Base-by-base conservation (phyloP, 2,329 filamentous ascomycete species). In the Trichoderma semiorbis region DNA sequence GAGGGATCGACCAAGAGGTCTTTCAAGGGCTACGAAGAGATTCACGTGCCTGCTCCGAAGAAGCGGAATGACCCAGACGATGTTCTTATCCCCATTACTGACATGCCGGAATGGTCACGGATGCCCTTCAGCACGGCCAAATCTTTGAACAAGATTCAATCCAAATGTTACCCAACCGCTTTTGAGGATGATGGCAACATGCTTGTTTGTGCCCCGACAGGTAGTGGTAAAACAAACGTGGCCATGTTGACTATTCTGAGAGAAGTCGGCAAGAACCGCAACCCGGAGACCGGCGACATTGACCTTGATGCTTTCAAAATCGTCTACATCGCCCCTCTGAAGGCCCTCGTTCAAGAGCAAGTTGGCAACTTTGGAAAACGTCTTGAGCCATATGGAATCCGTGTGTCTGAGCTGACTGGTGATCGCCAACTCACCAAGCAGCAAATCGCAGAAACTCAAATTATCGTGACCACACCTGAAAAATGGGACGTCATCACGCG, bases 401-500 rank as follows among this genome's bases (percentile, higher is more conserved):
- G 89, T 72, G 96, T 99, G 12, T 90, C 95, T n/a, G 96, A 99
- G 82, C 85, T 99, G 78, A 99, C 96, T 73, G 96, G 96, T 84
- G 96, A 99, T 84, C 93, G 96, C 68, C 96, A 98, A 83, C 91
- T 99, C 79, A 99, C 95, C 24, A 99, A 99, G 83, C 94, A 97
- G 81, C 96, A 99, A 85, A 98, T 99, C 74, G 90, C 95, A 2
- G 96, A 99, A 78, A 99, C 96, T 0, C 95, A 99, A 80, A 91
- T 99, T 76, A 99, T 99, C 76, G 95, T 99, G 72, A 99, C 96
- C 0, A 99, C 96, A 0, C 96, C 96, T 24, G 96, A 99, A 82
- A 99, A 99, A 84, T 99, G 94, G 93, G 96, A 99, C 82, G 95
- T 99, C 76, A 98, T 99, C 76, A 99, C 97, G 7, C 90, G 97